Conservation (phyloP, 2,329 filamentous ascomycete species). For the Ophiocordyceps camponoti-leonardi region DNA sequence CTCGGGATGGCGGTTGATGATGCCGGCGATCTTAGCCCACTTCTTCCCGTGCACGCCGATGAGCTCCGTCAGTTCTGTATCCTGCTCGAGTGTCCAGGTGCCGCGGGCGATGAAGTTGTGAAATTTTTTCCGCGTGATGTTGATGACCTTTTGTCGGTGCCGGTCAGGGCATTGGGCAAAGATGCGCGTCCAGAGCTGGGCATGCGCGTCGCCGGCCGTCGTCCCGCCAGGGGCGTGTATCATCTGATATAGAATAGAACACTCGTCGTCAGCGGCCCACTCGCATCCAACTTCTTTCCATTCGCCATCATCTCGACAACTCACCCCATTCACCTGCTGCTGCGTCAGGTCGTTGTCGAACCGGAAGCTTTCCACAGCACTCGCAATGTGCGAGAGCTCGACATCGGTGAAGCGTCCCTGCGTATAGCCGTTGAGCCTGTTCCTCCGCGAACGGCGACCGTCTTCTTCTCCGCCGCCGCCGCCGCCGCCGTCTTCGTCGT, state of each 20-base stretch:
- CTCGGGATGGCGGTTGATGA: conserved; percentile 45
- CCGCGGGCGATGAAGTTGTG: conserved; percentile 45
- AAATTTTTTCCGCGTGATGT: conserved; percentile 42
- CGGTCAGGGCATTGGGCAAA: conserved; percentile 29
- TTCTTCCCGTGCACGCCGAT: conserved; percentile 24
- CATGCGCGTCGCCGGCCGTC: conserved; percentile 16
- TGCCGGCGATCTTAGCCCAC: conserved; percentile 44
- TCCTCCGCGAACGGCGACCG: conserved; percentile 5
- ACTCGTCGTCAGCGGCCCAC: not conserved
- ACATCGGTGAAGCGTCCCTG: conserved; percentile 25
- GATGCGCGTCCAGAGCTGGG: conserved; percentile 33
- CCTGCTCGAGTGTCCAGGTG: conserved; percentile 21
- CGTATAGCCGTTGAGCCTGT: conserved; percentile 11
- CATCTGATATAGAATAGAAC: conserved; percentile 14
- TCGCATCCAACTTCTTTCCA: too few species aligned
- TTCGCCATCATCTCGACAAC: too few species aligned
- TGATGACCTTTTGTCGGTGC: conserved; percentile 34
- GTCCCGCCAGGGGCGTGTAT: conserved; percentile 19
- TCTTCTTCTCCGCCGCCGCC: conserved; percentile 4
- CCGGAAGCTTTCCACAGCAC: conserved; percentile 26
- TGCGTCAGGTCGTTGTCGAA: conserved; percentile 24
- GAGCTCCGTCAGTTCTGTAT: conserved; percentile 16
- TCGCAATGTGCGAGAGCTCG: conserved; percentile 23
- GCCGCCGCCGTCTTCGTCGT: conserved; percentile 6
- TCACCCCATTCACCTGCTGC: conserved; percentile 27